Conservation (phyloP, 371 early-diverging fungal genomes). For the Gilbertella persicaria region DNA sequence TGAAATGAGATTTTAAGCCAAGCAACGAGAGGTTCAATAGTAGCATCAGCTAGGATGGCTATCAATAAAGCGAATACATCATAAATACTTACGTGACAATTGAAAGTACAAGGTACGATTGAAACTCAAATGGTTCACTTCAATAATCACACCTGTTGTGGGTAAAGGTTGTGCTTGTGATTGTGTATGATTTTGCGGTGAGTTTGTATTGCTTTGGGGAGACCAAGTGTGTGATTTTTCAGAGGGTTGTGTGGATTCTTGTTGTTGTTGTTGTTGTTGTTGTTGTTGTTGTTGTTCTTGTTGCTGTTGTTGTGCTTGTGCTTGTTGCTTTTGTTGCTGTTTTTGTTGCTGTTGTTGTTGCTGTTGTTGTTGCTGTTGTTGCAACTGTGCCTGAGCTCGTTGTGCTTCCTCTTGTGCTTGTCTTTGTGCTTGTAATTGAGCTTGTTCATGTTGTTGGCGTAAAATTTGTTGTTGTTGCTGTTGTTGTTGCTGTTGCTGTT, state of each 20-base stretch:
- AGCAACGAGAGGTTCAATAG: constrained; percentile 53
- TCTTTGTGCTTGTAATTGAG: constrained; percentile 12
- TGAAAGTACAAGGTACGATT: constrained; percentile 49
- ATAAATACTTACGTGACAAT: constrained; percentile 37
- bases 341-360: constrained; percentile 22
- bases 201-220: neutral
- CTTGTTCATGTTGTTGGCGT: constrained; percentile 21
- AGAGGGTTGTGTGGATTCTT: neutral
- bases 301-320: neutral
- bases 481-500: constrained; percentile 10
- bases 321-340: constrained; percentile 8
- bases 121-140: constrained; percentile 47
- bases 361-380: constrained; percentile 11
- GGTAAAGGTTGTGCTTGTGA: constrained; percentile 14
- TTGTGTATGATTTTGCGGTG: neutral
- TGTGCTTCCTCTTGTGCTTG: constrained; percentile 19
- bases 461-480: constrained; percentile 10
- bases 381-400: constrained; percentile 8
- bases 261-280: constrained; percentile 3
- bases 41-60: constrained; percentile 51
- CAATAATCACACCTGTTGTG: constrained; percentile 39
- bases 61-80: neutral
- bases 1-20: constrained; percentile 49
- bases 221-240: neutral
- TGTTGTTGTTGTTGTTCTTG: constrained; percentile 1